Conservation (phyloP, 2,329 filamentous ascomycete genomes). For the Apiospora pterosperma region DNA sequence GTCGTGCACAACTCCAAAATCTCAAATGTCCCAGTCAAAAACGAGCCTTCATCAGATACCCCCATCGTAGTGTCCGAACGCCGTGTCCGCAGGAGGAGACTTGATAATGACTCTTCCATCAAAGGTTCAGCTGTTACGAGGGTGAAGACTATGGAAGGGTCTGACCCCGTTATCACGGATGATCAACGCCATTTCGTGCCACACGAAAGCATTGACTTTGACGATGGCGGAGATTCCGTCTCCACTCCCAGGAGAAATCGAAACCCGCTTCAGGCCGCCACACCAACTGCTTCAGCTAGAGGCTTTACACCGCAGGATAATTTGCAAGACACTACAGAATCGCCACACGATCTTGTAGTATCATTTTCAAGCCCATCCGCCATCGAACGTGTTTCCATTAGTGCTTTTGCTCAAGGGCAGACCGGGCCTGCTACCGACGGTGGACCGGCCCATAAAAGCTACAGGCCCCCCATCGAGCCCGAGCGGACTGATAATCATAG, state of each 20-base stretch:
- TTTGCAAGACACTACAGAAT: not conserved
- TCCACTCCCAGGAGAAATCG: conserved; percentile 39
- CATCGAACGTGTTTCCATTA: not conserved
- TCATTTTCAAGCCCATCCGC: not conserved
- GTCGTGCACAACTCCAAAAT: not conserved
- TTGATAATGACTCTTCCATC: conserved; percentile 20
- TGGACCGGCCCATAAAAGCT: no score
- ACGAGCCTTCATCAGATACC: conserved; percentile 52
- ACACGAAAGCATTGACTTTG: conserved; percentile 60
- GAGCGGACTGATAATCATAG: no score
- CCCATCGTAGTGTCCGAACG: conserved; percentile 51
- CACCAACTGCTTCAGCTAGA: not conserved
- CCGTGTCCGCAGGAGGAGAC: conserved; percentile 44
- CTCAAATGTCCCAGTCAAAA: conserved; percentile 33
- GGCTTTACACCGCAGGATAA: not conserved
- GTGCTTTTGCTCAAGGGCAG: not conserved
- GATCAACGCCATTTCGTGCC: conserved; percentile 30
- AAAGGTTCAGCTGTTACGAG: conserved; percentile 22
- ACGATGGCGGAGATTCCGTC: conserved; percentile 42
- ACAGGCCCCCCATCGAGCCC: no score
- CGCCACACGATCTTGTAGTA: not conserved
- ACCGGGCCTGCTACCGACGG: not conserved
- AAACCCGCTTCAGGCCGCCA: conserved; percentile 4
- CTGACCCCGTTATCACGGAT: conserved; percentile 24
- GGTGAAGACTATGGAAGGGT: conserved; percentile 41